phyloP scores from a whole-genome alignment of 345 rosid genomes.

The Excoecaria agallocha region DNA sequence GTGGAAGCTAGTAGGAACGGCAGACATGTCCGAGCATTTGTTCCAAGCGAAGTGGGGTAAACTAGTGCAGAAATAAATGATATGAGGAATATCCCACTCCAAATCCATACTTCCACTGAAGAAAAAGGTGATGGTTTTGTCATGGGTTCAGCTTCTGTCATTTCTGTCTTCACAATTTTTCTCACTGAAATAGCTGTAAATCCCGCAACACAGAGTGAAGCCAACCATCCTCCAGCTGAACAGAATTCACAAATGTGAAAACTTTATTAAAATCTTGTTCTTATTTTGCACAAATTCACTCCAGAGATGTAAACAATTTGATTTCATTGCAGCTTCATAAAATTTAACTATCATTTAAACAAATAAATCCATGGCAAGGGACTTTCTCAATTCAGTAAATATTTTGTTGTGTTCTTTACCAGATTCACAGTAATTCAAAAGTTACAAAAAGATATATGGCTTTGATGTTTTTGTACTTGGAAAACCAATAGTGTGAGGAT shows the following conservation, averaged over 20 bases:
- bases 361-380: not conserved
- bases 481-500: not conserved
- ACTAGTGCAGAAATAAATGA: constrained; percentile 67
- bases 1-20: constrained; percentile 93
- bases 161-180: constrained; percentile 74
- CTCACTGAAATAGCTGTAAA: constrained; percentile 82
- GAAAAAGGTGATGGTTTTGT: constrained; percentile 78
- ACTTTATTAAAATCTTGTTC: not conserved
- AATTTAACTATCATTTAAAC: not conserved
- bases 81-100: constrained; percentile 68
- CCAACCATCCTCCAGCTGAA: constrained; percentile 92
- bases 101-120: constrained; percentile 60
- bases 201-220: constrained; percentile 89
- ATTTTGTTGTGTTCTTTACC: not conserved
- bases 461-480: not conserved
- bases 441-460: not conserved
- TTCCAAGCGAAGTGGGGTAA: constrained; percentile 66
- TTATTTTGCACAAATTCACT: not conserved
- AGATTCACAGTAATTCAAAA: not conserved
- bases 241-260: constrained; percentile 3
- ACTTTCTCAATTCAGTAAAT: not conserved
- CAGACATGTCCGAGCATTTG: constrained; percentile 76
- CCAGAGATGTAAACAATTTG: not conserved
- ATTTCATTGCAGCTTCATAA: not conserved
- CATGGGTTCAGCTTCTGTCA: constrained; percentile 95